phyloP scores from a whole-genome alignment of 768 basidiomycete species.

The Leccinum pellstonianum region DNA sequence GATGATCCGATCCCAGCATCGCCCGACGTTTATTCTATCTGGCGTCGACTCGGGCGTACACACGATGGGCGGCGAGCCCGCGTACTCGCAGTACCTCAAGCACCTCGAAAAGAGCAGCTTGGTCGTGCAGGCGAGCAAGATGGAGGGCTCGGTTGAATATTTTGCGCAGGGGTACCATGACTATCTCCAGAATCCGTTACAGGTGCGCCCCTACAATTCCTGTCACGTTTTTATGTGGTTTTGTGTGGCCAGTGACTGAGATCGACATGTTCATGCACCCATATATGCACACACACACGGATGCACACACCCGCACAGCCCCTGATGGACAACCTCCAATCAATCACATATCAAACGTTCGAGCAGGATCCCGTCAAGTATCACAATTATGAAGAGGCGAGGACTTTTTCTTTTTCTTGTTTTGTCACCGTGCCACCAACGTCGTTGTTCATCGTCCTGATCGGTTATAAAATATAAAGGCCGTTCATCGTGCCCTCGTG shows the following conservation, averaged over 20 bases:
- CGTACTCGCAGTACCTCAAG: slow-evolving; percentile 87
- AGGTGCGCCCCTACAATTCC: slow-evolving; percentile 47
- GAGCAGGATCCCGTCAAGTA: slow-evolving; percentile 99
- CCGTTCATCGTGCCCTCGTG: slow-evolving; percentile 73
- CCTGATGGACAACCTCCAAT: slow-evolving; percentile 95
- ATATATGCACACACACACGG: background rate
- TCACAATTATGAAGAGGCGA: slow-evolving; percentile 88
- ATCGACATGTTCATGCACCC: background rate
- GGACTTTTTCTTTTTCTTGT: background rate
- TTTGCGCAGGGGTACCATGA: slow-evolving; percentile 95
- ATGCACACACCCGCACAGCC: slow-evolving; percentile 56
- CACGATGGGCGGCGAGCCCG: slow-evolving; percentile 73
- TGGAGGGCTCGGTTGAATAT: slow-evolving; percentile 77
- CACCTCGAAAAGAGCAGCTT: slow-evolving; percentile 81
- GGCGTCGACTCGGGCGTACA: slow-evolving; percentile 67
- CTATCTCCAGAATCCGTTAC: slow-evolving; percentile 91
- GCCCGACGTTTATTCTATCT: slow-evolving; percentile 80
- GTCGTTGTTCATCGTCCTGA: background rate
- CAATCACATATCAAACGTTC: slow-evolving; percentile 95
- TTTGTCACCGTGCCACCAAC: slow-evolving; percentile 9
- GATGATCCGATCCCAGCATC: slow-evolving; percentile 55
- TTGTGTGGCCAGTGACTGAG: background rate
- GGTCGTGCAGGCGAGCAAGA: slow-evolving; percentile 58
- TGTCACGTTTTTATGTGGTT: background rate
- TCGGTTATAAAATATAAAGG: slow-evolving; percentile 42